A percentile compares a stretch with the other conserved stretches of the same genome.
These are phyloP conservation scores for Keithomyces neogunnii DNA, from an alignment of 2,329 filamentous ascomycete genomes.

Conservation along the genomic window DNA sequence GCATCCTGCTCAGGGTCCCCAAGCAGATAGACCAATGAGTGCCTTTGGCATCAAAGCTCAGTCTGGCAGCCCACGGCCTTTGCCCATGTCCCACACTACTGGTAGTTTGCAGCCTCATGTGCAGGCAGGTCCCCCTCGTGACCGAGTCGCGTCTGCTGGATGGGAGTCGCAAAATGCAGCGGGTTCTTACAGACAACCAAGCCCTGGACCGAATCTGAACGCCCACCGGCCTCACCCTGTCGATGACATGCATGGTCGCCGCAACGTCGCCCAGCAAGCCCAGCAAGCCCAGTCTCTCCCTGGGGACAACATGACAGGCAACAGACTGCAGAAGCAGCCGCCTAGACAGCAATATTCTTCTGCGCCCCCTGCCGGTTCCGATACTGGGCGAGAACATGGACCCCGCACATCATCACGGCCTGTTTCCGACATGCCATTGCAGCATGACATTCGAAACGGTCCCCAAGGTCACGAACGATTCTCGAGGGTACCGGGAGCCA, in stretches of 20 bases:
- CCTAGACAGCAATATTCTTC: conserved; percentile 8
- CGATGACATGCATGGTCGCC: conserved; percentile 14
- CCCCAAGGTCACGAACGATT: conserved; percentile 18
- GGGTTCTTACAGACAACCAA: conserved; percentile 32
- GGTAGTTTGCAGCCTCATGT: conserved; percentile 36
- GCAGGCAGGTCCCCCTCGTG: conserved; percentile 22
- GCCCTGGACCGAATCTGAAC: conserved; percentile 21
- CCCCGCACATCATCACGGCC: conserved; percentile 22
- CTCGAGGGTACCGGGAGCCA: conserved; percentile 21
- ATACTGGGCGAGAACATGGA: conserved; percentile 29
- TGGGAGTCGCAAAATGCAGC: conserved; percentile 33
- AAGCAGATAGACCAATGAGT: conserved; percentile 40
- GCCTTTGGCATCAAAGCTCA: conserved; percentile 47
- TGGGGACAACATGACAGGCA: conserved; percentile 22
- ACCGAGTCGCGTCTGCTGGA: conserved; percentile 33
- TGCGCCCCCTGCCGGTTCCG: conserved; percentile 13
- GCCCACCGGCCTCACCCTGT: conserved; percentile 11
- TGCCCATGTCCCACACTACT: conserved; percentile 36
- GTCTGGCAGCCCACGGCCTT: conserved; percentile 21
- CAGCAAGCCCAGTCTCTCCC: conserved; percentile 9
- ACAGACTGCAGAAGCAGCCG: conserved; percentile 20
- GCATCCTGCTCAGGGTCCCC: conserved; percentile 39
- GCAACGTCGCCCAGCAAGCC: conserved; percentile 15
- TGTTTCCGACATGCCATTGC: conserved; percentile 12
- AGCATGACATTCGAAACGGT: conserved; percentile 7